Evolutionary conservation across 2,329 filamentous ascomycete species (phyloP).

Genomic region (Ceratocystis ficicola): DNA sequence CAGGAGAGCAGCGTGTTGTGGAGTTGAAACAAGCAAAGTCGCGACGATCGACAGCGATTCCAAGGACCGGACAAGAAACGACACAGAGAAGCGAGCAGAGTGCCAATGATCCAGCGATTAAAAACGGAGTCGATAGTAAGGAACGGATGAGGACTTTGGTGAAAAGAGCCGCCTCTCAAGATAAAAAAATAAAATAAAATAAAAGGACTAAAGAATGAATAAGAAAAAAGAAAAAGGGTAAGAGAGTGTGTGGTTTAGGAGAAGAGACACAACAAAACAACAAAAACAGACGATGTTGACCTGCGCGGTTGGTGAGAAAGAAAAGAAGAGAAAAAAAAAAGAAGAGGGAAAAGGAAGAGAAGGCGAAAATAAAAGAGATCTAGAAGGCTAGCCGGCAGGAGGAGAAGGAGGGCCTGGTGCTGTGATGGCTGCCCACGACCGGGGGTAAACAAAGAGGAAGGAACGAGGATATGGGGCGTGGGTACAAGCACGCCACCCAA

Average conservation of each 20-base stretch:
- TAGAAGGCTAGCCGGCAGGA: neutral
- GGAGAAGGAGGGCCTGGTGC: slow-evolving; percentile 5
- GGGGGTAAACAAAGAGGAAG: neutral
- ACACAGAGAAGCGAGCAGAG: neutral
- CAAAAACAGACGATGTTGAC: slow-evolving; percentile 15
- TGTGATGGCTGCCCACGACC: neutral
- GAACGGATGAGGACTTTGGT: neutral
- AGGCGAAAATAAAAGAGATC: slow-evolving; percentile 1
- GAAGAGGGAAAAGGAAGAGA: neutral
- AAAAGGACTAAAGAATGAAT: slow-evolving; percentile 11
- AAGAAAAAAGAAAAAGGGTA: slow-evolving; percentile 4
- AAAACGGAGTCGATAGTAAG: slow-evolving; percentile 3
- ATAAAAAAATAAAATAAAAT: slow-evolving; percentile 8
- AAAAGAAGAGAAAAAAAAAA: slow-evolving; percentile 15
- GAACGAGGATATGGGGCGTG: neutral
- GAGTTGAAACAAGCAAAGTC: neutral
- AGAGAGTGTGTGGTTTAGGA: neutral
- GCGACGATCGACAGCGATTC: slow-evolving; percentile 1
- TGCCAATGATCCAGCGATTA: neutral
- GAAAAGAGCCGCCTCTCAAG: neutral
- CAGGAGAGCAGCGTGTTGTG: neutral
- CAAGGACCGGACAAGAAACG: neutral
- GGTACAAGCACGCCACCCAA: neutral
- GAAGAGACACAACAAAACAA: slow-evolving; percentile 8
- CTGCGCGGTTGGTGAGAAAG: slow-evolving; percentile 11